Evolutionary conservation across 331 rosid species (phyloP).

Genomic region (Rhamnella rubrinervis): DNA sequence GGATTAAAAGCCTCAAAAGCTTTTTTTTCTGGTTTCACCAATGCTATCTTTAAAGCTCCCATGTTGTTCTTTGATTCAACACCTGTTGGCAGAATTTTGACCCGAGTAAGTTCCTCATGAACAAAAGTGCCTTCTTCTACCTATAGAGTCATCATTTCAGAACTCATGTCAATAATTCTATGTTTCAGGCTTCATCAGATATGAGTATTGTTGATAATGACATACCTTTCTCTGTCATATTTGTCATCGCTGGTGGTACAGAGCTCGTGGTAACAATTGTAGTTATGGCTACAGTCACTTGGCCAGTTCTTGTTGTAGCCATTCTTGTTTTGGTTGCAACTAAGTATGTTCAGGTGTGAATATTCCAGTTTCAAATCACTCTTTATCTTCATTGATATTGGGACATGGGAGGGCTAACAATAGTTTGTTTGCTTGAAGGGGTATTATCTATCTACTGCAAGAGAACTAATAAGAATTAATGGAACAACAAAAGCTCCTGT

Average conservation of each 20-base stretch:
- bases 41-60: constrained; percentile 77
- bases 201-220: constrained; percentile 74
- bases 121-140: background rate
- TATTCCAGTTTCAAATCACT: background rate
- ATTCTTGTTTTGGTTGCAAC: constrained; percentile 53
- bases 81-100: constrained; percentile 78
- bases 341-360: constrained; percentile 49
- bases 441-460: constrained; percentile 71
- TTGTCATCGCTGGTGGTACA: constrained; percentile 20
- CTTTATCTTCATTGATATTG: background rate
- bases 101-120: constrained; percentile 50
- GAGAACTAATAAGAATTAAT: constrained; percentile 73
- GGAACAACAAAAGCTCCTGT: constrained; percentile 94
- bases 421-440: constrained; percentile 27
- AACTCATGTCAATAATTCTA: constrained; percentile 3
- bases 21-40: constrained; percentile 58
- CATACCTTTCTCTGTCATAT: constrained; percentile 56
- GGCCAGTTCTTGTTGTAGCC: constrained; percentile 79
- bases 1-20: constrained; percentile 72
- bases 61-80: constrained; percentile 83
- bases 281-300: constrained; percentile 66
- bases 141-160: background rate
- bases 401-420: background rate
- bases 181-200: constrained; percentile 77
- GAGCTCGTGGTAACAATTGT: constrained; percentile 40